A percentile compares a stretch with the other conserved stretches of the same genome.
phyloP scores from a whole-genome alignment of 768 basidiomycete species.

The Dioszegia aurantiaca region DNA sequence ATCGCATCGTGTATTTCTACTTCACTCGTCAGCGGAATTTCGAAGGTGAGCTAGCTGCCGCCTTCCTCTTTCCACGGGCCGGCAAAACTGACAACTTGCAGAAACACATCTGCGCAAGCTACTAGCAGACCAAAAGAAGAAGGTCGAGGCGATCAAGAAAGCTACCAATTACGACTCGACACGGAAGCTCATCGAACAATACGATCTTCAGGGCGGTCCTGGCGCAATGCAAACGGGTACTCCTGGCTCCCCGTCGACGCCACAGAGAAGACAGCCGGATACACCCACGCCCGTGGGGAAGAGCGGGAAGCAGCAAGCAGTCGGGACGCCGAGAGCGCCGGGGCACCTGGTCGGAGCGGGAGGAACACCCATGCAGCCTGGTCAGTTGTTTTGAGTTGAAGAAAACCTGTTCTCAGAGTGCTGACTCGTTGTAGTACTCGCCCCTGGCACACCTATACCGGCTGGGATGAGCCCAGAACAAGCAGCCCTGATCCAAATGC shows the following conservation, averaged over 20 bases:
- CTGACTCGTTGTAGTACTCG: too few relatives aligned
- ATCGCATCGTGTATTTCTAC: slow-evolving; percentile 37
- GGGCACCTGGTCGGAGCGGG: slow-evolving; percentile 46
- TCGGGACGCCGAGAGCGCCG: slow-evolving; percentile 43
- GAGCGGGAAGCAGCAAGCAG: neutral
- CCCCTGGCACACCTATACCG: slow-evolving; percentile 24
- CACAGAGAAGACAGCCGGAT: slow-evolving; percentile 21
- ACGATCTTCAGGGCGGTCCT: slow-evolving; percentile 58
- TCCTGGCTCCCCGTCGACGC: slow-evolving; percentile 11
- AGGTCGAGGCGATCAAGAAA: slow-evolving; percentile 94
- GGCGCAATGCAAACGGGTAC: neutral
- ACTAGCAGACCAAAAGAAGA: slow-evolving; percentile 73
- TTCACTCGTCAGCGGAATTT: slow-evolving; percentile 39
- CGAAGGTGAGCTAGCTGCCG: slow-evolving; percentile 36
- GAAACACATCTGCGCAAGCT: slow-evolving; percentile 74
- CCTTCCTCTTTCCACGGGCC: neutral
- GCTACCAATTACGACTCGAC: slow-evolving; percentile 95
- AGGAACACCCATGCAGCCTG: slow-evolving; percentile 34
- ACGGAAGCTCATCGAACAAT: slow-evolving; percentile 80
- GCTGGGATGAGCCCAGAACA: slow-evolving; percentile 45
- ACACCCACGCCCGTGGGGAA: slow-evolving; percentile 23
- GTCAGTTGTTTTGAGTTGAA: slow-evolving; percentile 6
- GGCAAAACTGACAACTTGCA: slow-evolving; percentile 48
- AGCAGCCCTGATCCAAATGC: slow-evolving; percentile 37
- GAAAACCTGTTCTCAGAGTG: neutral